Conservation (phyloP, 2,329 filamentous ascomycete species). For the Sporothrix globosa region DNA sequence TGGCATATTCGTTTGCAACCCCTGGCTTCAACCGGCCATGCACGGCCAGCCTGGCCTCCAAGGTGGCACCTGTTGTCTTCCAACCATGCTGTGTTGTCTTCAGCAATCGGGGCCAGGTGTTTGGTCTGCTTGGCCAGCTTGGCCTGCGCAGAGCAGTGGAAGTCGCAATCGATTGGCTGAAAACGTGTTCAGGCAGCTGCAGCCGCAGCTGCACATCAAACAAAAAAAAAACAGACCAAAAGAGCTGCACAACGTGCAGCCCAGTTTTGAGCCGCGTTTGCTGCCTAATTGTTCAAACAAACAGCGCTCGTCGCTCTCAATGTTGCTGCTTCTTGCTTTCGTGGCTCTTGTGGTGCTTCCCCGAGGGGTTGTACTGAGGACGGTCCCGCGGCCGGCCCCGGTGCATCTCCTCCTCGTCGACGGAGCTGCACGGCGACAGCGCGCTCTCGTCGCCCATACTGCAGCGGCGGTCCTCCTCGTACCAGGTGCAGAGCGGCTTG, state of each 20-base stretch:
- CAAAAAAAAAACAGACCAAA: background rate
- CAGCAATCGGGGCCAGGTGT: background rate
- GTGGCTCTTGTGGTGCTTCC: conserved; percentile 10
- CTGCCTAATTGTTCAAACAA: background rate
- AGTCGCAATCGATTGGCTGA: conserved; percentile 3
- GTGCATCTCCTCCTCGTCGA: conserved; percentile 46
- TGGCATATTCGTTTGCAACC: background rate
- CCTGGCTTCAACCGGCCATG: background rate
- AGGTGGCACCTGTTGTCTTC: background rate
- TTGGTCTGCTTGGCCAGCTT: background rate
- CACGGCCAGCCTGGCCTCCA: background rate
- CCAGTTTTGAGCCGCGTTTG: background rate
- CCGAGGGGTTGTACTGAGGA: conserved; percentile 29
- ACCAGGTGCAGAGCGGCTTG: conserved; percentile 62
- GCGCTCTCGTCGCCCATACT: conserved; percentile 42
- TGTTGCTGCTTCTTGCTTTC: conserved; percentile 7
- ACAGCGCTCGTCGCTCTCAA: too few species aligned
- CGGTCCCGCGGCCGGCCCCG: conserved; percentile 46
- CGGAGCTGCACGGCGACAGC: conserved; percentile 33
- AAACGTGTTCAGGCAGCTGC: background rate
- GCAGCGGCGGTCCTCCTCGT: conserved; percentile 60
- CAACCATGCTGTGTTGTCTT: background rate
- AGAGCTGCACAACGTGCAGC: background rate
- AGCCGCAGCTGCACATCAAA: conserved; percentile 1
- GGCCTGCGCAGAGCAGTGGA: background rate